Evolutionary conservation across 2,329 filamentous ascomycete species (phyloP).

Genomic region (Phyllosticta citribraziliensis): DNA sequence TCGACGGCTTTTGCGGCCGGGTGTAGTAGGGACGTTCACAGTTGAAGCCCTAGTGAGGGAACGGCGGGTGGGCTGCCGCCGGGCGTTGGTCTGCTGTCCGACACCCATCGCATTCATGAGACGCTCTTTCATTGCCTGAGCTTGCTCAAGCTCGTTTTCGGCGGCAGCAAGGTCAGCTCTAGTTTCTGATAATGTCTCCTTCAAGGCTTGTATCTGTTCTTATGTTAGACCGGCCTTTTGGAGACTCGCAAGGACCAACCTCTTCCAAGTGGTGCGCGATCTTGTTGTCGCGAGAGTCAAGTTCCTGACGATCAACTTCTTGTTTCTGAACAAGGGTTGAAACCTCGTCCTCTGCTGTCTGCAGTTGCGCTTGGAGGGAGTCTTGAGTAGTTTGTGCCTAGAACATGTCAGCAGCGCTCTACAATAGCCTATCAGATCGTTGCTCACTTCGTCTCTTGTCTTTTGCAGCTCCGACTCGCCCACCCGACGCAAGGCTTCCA

Average conservation of each 20-base stretch:
- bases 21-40: neutral
- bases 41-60: neutral
- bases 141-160: neutral
- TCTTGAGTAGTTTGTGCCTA: neutral
- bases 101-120: neutral
- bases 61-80: neutral
- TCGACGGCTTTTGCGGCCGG: neutral
- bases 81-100: neutral
- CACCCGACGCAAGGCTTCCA: neutral
- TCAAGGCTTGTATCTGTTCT: neutral
- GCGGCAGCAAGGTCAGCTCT: neutral
- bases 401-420: neutral
- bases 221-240: neutral
- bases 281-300: neutral
- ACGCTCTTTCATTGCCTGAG: neutral
- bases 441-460: neutral
- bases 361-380: neutral
- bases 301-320: neutral
- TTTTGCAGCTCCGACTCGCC: slow-evolving; percentile 1
- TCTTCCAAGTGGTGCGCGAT: neutral
- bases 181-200: neutral
- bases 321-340: neutral
- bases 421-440: neutral
- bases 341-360: neutral
- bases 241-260: neutral